These are phyloP conservation scores for Saxispiralis lemnorum DNA, from an alignment of 495 filamentous ascomycete species.

Conservation along the genomic window DNA sequence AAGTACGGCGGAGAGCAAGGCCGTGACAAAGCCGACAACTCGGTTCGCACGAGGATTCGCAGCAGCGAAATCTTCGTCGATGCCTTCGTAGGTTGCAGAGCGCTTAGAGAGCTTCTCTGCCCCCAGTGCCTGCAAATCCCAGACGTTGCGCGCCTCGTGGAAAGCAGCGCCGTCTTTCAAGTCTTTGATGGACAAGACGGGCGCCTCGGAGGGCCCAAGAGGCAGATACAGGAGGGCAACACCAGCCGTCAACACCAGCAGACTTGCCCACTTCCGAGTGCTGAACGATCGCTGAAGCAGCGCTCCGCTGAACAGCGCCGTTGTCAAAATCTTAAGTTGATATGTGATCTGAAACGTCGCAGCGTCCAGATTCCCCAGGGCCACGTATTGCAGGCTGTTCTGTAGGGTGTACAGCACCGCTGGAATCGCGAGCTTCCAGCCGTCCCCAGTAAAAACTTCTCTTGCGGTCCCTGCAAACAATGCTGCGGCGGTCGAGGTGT, in stretches of 20 bases:
- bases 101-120: conserved; percentile 39
- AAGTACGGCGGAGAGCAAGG: conserved; percentile 54
- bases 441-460: conserved; percentile 76
- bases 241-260: conserved; percentile 64
- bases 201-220: conserved; percentile 21
- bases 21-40: conserved; percentile 58
- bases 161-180: conserved; percentile 28
- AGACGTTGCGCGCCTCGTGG: conserved; percentile 57
- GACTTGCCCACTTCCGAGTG: conserved; percentile 54
- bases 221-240: conserved; percentile 81
- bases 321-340: conserved; percentile 83
- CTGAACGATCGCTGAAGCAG: conserved; percentile 55
- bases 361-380: conserved; percentile 75
- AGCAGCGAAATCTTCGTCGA: conserved; percentile 57
- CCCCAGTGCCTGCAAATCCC: conserved; percentile 37
- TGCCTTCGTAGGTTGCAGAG: conserved; percentile 93
- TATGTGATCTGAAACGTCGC: conserved; percentile 85
- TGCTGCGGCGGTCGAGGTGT: conserved; percentile 59
- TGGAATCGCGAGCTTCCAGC: conserved; percentile 89
- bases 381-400: conserved; percentile 82
- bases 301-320: conserved; percentile 69
- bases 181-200: conserved; percentile 14
- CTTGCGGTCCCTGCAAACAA: conserved; percentile 63
- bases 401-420: conserved; percentile 78
- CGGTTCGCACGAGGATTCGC: conserved; percentile 52